These are phyloP conservation scores for Trametes cinnabarina DNA, from an alignment of 768 basidiomycete species.

Conservation along the genomic window DNA sequence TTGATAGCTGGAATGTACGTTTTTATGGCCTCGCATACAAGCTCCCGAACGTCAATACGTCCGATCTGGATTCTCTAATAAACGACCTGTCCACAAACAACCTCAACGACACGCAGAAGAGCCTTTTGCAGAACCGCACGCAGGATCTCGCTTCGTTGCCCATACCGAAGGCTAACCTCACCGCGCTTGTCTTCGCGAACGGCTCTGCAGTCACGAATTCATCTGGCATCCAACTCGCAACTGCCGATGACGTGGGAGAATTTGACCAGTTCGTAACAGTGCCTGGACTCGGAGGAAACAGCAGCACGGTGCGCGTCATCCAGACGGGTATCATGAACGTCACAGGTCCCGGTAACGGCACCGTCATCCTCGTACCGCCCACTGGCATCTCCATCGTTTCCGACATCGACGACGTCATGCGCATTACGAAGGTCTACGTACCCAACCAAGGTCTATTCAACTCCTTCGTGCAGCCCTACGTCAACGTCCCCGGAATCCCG, in stretches of 20 bases:
- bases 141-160: constrained; percentile 25
- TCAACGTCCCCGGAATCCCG: constrained; percentile 30
- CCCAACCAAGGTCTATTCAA: constrained; percentile 33
- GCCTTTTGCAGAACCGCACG: constrained; percentile 24
- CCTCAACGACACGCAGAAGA: constrained; percentile 16
- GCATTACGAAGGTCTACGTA: constrained; percentile 34
- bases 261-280: constrained; percentile 24
- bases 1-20: constrained; percentile 24
- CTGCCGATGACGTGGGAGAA: constrained; percentile 23
- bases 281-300: constrained; percentile 16
- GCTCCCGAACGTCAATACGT: constrained; percentile 20
- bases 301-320: constrained; percentile 13
- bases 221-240: constrained; percentile 20
- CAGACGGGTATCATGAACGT: constrained; percentile 22
- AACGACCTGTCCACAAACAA: constrained; percentile 21
- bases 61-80: constrained; percentile 22
- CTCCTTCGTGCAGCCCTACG: constrained; percentile 32
- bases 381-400: constrained; percentile 32
- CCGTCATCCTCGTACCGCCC: constrained; percentile 30
- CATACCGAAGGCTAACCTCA: constrained; percentile 20
- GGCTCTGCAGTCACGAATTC: constrained; percentile 20
- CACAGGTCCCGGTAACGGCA: constrained; percentile 29
- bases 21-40: constrained; percentile 27
- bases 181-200: constrained; percentile 20
- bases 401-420: constrained; percentile 37